Base-by-base conservation (phyloP, 2,329 filamentous ascomycete genomes). In the Stagonosporopsis vannaccii region DNA sequence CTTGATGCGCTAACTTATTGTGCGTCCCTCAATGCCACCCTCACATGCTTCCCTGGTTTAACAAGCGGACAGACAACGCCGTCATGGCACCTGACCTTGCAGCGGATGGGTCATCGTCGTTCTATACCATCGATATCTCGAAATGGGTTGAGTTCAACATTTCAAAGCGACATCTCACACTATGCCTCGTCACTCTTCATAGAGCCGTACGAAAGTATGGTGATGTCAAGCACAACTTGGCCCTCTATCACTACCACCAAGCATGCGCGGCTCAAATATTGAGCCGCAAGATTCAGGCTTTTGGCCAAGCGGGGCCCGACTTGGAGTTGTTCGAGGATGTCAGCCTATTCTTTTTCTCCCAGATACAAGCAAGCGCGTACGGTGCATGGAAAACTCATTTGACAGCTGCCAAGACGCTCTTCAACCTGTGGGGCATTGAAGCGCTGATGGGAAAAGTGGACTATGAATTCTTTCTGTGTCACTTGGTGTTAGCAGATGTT, bases 361-460 rank as follows among this genome's bases (percentile, higher is more conserved):
- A 52, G 7, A 40, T 52, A 12, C 50, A 52, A 22, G 35, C 50
- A 35, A 52, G 50, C 35, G 50, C 41, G 4, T 46, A 52, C 42
- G 50, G 42, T 20, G 42, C 50, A 12, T 52, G 50, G 42, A 43
- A 28, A 23, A 28, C 42, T 41, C 50, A 52, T 22, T 36, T 46
- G 33, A 52, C n/a, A 35, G 42, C 50, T 15, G 42, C 33, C 11
- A 46, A 52, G 13, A 46, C 35, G 3, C n/a, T 41, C 2, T 41
- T 52, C 11, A 46, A 46, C 15, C 33, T 52, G 4, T 46, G 50
- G 50, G 42, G 42, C 15, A 19, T 46, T 5, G 35, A 46, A 6
- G 12, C 28, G 1, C n/a, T 52, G 11, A 44, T 52, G 25, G 41
- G 42, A 20, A 46, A 20, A 4, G 8, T 15, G 17, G 35, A 22